Conservation (phyloP, 208 protist species). For the Acanthamoeba lenticulata region DNA sequence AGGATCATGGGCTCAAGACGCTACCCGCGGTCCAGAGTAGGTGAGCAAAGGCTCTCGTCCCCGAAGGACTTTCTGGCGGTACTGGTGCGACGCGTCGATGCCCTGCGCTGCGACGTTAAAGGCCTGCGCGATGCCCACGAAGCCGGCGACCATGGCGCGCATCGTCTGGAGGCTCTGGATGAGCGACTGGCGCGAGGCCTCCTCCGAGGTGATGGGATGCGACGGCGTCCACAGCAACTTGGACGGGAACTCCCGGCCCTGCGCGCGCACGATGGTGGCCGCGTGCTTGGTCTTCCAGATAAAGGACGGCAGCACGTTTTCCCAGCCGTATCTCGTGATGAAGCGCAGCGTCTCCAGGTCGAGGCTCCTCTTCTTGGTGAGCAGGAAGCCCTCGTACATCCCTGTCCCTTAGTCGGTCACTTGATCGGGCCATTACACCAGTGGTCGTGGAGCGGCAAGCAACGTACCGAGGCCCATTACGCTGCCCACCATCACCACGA, state of each 20-base stretch:
- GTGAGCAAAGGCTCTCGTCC: background rate
- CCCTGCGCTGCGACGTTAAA: background rate
- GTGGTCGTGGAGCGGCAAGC: too few relatives aligned
- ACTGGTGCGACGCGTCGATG: background rate
- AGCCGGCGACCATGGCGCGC: background rate
- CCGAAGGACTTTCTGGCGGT: background rate
- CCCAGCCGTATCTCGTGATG: constrained; percentile 1
- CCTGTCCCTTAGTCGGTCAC: too few relatives aligned
- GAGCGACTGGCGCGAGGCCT: background rate
- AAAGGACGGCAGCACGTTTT: background rate
- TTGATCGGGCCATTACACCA: too few relatives aligned
- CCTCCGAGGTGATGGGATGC: background rate
- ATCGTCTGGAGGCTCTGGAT: constrained; percentile 31
- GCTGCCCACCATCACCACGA: background rate
- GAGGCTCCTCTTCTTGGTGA: background rate
- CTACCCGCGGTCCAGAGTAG: background rate
- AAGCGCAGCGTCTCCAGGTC: background rate
- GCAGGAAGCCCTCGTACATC: background rate
- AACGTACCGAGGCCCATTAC: constrained; percentile 12
- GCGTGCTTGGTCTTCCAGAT: constrained; percentile 30
- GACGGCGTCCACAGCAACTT: background rate
- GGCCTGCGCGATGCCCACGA: background rate
- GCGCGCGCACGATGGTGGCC: background rate
- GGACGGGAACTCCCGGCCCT: background rate
- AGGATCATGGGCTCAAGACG: background rate